Evolutionary conservation across 352 stramenopile genomes (phyloP), one percentile per base, ranked within the genome.

Genomic region (Pythium biforme): DNA sequence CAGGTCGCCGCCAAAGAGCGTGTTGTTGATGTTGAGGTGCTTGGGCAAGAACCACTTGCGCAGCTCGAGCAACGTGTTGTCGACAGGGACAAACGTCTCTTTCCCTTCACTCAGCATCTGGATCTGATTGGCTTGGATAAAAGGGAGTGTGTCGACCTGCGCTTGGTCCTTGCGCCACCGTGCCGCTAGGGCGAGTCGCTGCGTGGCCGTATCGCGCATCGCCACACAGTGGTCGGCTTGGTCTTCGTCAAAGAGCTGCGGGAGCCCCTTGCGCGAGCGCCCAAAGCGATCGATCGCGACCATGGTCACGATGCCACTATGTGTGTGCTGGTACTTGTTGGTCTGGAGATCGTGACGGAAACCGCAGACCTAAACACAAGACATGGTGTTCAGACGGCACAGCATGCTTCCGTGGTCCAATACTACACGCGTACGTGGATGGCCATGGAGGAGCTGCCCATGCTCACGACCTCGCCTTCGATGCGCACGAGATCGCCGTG

Each of bases 11-110:
- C 80, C 80, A 27, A 91, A 91, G 3, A 91, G 70, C 20, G 79
- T 89, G 15, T 88, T 57, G 61, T 89, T 88, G 50, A 81, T 77
- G 66, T 92, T 92, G 41, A 90, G 67, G 50, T 86, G 81, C 65
- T 79, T 75, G 22, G 82, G 79, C 54, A 89, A 59, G 51, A 92
- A 89, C 78, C 77, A 83, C 46, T 90, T 86, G 63, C 79, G 76
- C 48, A 89, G 64, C 69, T 90, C 77, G 37, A 92, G 74, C 48
- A 83, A 66, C 56, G 83, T 89, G 33, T 88, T 81, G 17, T 60
- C 69, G 34, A 91, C 71, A 12, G 14, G 27, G 47, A 62, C 68
- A 22, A 76, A 67, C 39, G 45, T 25, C 9, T 50, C 55, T 31
- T 70, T 74, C 20, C 39, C 47, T 8, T 62, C 58, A 1, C 11